phyloP scores from a whole-genome alignment of 768 basidiomycete species.

The Hirschioporus abietinus region DNA sequence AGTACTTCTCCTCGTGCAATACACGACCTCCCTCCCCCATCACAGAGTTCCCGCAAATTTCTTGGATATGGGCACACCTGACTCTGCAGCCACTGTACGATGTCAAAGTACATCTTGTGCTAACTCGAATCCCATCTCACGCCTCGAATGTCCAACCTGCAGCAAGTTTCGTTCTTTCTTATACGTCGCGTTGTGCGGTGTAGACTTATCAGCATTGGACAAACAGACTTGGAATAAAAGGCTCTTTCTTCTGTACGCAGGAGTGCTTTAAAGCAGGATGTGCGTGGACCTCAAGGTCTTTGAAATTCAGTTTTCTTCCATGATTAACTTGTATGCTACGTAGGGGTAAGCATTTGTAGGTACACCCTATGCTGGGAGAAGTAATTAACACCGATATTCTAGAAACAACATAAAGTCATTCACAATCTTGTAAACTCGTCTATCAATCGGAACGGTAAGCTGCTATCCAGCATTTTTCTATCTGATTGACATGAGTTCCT shows the following conservation, averaged over 20 bases:
- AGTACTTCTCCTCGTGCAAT: neutral
- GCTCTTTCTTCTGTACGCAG: conserved; percentile 90
- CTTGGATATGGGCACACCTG: conserved; percentile 12
- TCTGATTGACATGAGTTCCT: conserved; percentile 4
- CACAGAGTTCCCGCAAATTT: neutral
- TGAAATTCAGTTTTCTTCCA: neutral
- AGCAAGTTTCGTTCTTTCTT: conserved; percentile 53
- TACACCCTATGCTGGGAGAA: neutral
- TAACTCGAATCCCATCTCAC: conserved; percentile 80
- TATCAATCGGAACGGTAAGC: neutral
- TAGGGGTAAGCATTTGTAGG: conserved; percentile 22
- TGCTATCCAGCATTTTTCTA: neutral
- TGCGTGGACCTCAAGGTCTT: conserved; percentile 36
- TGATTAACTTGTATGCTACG: neutral
- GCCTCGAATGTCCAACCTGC: conserved; percentile 91
- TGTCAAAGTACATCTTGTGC: conserved; percentile 71
- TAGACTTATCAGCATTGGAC: conserved; percentile 13
- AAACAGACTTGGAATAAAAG: conserved; percentile 67
- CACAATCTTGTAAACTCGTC: conserved; percentile 50
- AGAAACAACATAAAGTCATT: conserved; percentile 82
- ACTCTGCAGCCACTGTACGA: conserved; percentile 23
- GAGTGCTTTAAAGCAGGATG: conserved; percentile 95
- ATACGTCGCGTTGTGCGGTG: neutral
- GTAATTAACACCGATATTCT: conserved; percentile 3
- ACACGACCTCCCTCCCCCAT: neutral